Evolutionary conservation across 257 asterid species (phyloP).

Genomic region (Capsicum pubescens): DNA sequence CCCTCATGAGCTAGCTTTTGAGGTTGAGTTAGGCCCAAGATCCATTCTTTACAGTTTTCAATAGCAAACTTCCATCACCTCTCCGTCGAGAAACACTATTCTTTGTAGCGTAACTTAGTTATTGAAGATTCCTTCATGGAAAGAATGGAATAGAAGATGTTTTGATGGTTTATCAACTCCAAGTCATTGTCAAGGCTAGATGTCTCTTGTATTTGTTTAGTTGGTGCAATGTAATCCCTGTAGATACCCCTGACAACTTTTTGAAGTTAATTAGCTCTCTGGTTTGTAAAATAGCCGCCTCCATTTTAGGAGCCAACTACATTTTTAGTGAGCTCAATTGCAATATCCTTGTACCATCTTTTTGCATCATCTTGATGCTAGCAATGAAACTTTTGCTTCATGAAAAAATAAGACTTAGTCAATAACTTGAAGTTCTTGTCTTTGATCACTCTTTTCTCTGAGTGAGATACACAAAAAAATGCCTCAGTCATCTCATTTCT

Average conservation of each 20-base stretch:
- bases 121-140: neutral
- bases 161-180: conserved; percentile 13
- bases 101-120: neutral
- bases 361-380: conserved; percentile 8
- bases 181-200: conserved; percentile 11
- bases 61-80: conserved; percentile 17
- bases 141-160: neutral
- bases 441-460: neutral
- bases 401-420: neutral
- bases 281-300: neutral
- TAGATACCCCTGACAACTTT: neutral
- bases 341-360: conserved; percentile 16
- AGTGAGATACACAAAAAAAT: conserved; percentile 7
- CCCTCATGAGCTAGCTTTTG: too few relatives aligned
- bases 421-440: conserved; percentile 1
- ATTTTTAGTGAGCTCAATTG: neutral
- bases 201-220: neutral
- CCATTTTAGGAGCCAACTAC: neutral
- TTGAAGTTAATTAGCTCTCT: conserved; percentile 5
- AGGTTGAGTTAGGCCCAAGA: too few relatives aligned
- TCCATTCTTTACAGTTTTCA: neutral
- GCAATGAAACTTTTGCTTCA: neutral
- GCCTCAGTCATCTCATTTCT: neutral
- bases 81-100: neutral
- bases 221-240: neutral